These are phyloP conservation scores for Perilla frutescens DNA, from an alignment of 257 asterid genomes.

Conservation along the genomic window DNA sequence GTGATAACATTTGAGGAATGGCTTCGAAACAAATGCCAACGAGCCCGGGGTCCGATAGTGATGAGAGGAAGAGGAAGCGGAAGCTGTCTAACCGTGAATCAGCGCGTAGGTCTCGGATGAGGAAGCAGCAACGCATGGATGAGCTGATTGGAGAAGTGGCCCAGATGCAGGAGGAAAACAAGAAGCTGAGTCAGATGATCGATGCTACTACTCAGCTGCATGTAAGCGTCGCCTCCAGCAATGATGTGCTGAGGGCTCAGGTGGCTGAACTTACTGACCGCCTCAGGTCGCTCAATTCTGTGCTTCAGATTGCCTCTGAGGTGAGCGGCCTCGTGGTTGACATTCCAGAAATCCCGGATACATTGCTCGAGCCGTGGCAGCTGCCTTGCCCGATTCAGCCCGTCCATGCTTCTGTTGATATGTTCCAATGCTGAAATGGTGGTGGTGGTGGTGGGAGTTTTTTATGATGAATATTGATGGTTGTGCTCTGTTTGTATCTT, in stretches of 20 bases:
- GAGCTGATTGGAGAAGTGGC: constrained; percentile 53
- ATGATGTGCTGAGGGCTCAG: constrained; percentile 73
- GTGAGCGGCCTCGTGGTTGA: constrained; percentile 71
- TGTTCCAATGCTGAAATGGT: constrained; percentile 52
- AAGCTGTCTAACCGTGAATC: constrained; percentile 40
- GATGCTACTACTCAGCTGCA: constrained; percentile 49
- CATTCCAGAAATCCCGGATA: constrained; percentile 71
- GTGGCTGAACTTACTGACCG: constrained; percentile 57
- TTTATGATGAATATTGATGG: constrained; percentile 24
- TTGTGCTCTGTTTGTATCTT: background rate
- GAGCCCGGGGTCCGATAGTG: constrained; percentile 14
- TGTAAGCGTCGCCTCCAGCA: constrained; percentile 45
- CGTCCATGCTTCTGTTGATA: constrained; percentile 58
- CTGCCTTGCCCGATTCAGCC: constrained; percentile 72
- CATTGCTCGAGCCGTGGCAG: constrained; percentile 82
- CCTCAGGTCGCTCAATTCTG: constrained; percentile 56
- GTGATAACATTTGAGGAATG: constrained; percentile 14
- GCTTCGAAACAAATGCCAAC: constrained; percentile 29
- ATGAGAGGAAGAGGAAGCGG: constrained; percentile 35
- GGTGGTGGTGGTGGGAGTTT: background rate
- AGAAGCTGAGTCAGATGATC: constrained; percentile 50
- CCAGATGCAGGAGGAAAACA: constrained; percentile 56
- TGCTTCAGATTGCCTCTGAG: constrained; percentile 63
- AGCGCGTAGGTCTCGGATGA: constrained; percentile 36
- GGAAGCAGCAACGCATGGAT: constrained; percentile 45